Evolutionary conservation across 1,139 yeast genomes (phyloP).

Genomic region (Kodamaea sp.): DNA sequence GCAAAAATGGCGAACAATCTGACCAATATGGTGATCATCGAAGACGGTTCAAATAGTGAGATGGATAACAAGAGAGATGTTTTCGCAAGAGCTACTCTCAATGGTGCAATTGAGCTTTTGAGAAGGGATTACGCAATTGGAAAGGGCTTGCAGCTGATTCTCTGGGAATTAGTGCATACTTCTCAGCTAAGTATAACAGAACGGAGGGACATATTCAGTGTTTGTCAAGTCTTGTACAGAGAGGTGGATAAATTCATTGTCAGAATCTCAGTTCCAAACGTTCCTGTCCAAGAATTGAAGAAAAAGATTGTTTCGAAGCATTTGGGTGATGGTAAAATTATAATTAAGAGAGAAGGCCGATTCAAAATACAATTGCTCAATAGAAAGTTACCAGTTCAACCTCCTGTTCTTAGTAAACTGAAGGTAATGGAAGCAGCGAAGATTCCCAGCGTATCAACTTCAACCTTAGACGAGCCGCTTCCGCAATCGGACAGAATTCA

Average conservation of each 20-base stretch:
- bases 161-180: conserved; percentile 74
- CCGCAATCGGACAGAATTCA: neutral
- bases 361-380: conserved; percentile 44
- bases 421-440: neutral
- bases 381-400: conserved; percentile 14
- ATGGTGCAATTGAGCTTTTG: conserved; percentile 66
- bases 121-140: conserved; percentile 68
- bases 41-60: conserved; percentile 47
- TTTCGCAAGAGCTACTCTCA: conserved; percentile 47
- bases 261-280: conserved; percentile 61
- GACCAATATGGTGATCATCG: conserved; percentile 49
- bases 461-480: neutral
- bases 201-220: conserved; percentile 62
- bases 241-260: conserved; percentile 65
- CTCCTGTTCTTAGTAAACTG: neutral
- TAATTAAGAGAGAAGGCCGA: conserved; percentile 45
- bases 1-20: conserved; percentile 14
- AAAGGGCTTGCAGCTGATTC: conserved; percentile 53
- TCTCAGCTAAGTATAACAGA: conserved; percentile 60
- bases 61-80: conserved; percentile 48
- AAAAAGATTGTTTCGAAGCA: conserved; percentile 63
- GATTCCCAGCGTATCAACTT: neutral
- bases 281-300: conserved; percentile 48
- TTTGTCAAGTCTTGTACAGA: conserved; percentile 65
- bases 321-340: conserved; percentile 47